These are phyloP conservation scores for Geotrichum klebahnii DNA, from an alignment of 1,139 yeast species.

Conservation along the genomic window DNA sequence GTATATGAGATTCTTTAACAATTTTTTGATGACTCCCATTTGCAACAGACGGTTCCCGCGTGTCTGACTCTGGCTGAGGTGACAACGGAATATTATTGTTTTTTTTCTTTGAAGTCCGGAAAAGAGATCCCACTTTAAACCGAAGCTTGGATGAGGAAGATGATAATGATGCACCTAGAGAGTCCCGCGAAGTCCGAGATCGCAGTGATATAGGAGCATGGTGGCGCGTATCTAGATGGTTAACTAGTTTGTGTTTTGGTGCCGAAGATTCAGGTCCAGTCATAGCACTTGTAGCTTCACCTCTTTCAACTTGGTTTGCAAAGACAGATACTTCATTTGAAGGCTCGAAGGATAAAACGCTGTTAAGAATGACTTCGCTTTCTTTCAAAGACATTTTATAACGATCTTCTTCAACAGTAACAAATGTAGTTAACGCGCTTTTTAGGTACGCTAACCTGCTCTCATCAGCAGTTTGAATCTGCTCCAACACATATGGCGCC, in stretches of 20 bases:
- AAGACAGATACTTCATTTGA: conserved; percentile 54
- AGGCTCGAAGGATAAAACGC: conserved; percentile 58
- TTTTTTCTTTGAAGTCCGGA: conserved; percentile 54
- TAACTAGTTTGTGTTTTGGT: too few relatives aligned
- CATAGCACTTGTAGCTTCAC: conserved; percentile 3
- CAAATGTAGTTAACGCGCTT: conserved; percentile 63
- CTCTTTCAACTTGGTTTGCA: conserved; percentile 43
- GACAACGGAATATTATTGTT: conserved; percentile 21
- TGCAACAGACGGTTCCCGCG: too few relatives aligned
- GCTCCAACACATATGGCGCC: conserved; percentile 74
- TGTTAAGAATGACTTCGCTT: conserved; percentile 64
- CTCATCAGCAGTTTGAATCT: conserved; percentile 70
- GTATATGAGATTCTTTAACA: too few relatives aligned
- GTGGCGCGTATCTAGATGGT: neutral
- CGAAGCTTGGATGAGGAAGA: conserved; percentile 45
- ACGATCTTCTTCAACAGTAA: conserved; percentile 49
- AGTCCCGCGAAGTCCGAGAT: conserved; percentile 14
- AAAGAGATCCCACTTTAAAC: conserved; percentile 81
- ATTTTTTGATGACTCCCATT: too few relatives aligned
- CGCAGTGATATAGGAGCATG: neutral
- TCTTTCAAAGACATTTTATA: conserved; percentile 36
- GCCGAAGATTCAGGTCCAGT: conserved; percentile 7
- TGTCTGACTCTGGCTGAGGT: too few relatives aligned
- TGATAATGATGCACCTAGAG: conserved; percentile 24
- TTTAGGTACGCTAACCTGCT: conserved; percentile 63